Evolutionary conservation across 768 basidiomycete genomes (phyloP).

Genomic region (Podaxis sp.): DNA sequence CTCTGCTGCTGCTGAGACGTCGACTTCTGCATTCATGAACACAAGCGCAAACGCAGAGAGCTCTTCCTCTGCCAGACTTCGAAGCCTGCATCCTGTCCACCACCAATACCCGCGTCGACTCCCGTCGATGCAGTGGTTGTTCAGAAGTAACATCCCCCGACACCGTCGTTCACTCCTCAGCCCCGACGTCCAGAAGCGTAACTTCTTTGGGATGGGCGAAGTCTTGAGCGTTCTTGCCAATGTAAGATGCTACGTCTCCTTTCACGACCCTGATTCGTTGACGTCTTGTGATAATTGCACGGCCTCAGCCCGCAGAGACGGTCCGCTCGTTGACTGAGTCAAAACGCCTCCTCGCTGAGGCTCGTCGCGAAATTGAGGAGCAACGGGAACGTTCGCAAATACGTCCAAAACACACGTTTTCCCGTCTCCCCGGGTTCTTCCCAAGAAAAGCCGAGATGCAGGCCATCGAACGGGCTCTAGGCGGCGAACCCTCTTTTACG

Average conservation of each 20-base stretch:
- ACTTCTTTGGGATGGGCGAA: slow-evolving; percentile 79
- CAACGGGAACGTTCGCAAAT: slow-evolving; percentile 63
- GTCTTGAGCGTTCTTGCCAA: slow-evolving; percentile 74
- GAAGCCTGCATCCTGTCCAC: slow-evolving; percentile 17
- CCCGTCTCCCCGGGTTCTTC: slow-evolving; percentile 73
- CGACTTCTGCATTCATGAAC: slow-evolving; percentile 14
- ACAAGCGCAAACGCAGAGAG: slow-evolving; percentile 12
- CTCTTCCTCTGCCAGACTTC: slow-evolving; percentile 9
- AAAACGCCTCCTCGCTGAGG: slow-evolving; percentile 71
- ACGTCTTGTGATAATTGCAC: neutral
- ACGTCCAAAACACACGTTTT: slow-evolving; percentile 74
- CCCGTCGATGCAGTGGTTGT: slow-evolving; percentile 67
- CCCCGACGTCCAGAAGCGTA: slow-evolving; percentile 60
- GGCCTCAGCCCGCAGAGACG: slow-evolving; percentile 71
- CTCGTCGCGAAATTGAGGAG: slow-evolving; percentile 71
- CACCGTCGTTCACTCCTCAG: slow-evolving; percentile 59
- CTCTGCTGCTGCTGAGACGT: neutral
- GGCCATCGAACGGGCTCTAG: slow-evolving; percentile 62
- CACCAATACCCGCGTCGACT: slow-evolving; percentile 21
- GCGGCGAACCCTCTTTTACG: slow-evolving; percentile 76
- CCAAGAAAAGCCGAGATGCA: slow-evolving; percentile 64
- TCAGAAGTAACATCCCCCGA: slow-evolving; percentile 71
- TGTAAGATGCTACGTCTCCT: slow-evolving; percentile 37
- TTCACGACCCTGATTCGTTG: neutral
- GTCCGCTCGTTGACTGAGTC: slow-evolving; percentile 80